Evolutionary conservation across 257 asterid genomes (phyloP).

Genomic region (Solanum sejunctum): DNA sequence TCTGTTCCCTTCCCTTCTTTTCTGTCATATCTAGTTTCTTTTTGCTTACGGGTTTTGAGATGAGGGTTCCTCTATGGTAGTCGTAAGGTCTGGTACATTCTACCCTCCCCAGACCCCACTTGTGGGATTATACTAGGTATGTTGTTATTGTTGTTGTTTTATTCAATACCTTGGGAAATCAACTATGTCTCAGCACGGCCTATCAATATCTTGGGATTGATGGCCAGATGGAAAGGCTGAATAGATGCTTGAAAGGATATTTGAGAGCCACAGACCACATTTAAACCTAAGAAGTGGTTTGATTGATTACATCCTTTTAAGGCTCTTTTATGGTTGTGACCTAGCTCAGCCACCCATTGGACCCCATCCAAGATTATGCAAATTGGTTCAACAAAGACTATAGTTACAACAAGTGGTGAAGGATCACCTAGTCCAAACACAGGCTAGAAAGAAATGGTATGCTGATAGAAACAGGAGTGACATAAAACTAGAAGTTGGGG

Average conservation of each 20-base stretch:
- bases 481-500: background rate
- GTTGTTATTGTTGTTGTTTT: too few relatives aligned
- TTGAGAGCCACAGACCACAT: background rate
- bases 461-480: background rate
- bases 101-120: too few relatives aligned
- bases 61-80: too few relatives aligned
- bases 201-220: background rate
- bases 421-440: background rate
- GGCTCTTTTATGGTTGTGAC: background rate
- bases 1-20: too few relatives aligned
- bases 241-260: background rate
- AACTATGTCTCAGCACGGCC: background rate
- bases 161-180: background rate
- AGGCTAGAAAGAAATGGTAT: background rate
- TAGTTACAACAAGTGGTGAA: background rate
- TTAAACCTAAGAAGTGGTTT: background rate
- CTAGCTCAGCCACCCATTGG: background rate
- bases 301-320: background rate
- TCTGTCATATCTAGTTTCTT: too few relatives aligned
- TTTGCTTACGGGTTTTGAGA: too few relatives aligned
- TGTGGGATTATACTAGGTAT: too few relatives aligned
- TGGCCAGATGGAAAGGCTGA: background rate
- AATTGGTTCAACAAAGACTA: background rate
- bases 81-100: too few relatives aligned
- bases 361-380: background rate